A percentile compares a stretch with the other conserved stretches of the same genome.
These are phyloP conservation scores for Lasiosphaeria miniovina DNA, from an alignment of 495 filamentous ascomycete species.

Conservation along the genomic window DNA sequence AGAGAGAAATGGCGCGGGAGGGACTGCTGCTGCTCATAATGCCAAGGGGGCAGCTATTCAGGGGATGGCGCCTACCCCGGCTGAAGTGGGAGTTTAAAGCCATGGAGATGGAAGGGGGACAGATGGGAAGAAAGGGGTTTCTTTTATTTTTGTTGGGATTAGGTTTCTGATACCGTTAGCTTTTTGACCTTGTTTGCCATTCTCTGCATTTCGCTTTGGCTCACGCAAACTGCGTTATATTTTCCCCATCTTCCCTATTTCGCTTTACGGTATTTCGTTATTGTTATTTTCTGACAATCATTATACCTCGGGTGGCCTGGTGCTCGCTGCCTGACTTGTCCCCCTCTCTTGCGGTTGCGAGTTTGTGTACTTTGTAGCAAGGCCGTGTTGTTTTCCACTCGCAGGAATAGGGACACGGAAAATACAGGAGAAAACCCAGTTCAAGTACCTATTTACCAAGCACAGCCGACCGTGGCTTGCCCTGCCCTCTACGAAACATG, in stretches of 20 bases:
- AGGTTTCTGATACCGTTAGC: constrained; percentile 15
- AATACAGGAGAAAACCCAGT: too few species aligned
- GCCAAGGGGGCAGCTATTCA: not conserved
- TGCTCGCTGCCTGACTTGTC: not conserved
- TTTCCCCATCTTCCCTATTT: too few species aligned
- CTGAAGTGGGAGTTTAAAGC: not conserved
- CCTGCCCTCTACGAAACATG: too few species aligned
- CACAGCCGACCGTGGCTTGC: too few species aligned
- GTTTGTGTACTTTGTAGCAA: not conserved
- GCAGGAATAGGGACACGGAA: too few species aligned
- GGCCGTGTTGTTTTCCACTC: not conserved
- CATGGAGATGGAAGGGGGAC: not conserved
- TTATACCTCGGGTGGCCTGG: not conserved
- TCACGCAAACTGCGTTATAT: too few species aligned
- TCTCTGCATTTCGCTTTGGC: not conserved
- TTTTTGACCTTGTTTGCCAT: constrained; percentile 2
- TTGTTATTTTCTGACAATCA: not conserved
- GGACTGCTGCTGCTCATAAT: not conserved
- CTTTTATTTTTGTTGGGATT: constrained; percentile 2
- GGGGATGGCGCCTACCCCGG: not conserved
- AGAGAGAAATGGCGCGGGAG: not conserved
- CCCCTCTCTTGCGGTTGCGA: not conserved
- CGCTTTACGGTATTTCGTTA: not conserved
- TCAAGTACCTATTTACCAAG: too few species aligned
- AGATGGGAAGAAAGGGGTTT: not conserved